Percentiles rank a stretch among this genome's conserved stretches.
Conservation (phyloP, 768 basidiomycete species). For the Russula compacta region DNA sequence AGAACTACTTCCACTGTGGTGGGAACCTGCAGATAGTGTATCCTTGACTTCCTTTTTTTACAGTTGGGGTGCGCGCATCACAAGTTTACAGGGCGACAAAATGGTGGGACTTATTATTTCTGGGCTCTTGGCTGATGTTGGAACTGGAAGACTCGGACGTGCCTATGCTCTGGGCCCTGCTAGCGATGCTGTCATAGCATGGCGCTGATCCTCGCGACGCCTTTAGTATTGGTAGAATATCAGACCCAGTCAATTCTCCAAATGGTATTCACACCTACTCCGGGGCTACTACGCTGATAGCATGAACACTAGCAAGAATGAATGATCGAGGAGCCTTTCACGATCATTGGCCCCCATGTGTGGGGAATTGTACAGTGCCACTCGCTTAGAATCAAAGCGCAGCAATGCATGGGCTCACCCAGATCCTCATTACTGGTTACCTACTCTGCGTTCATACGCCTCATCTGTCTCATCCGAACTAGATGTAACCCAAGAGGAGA, state of each 20-base stretch:
- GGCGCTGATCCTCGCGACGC: not conserved
- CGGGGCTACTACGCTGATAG: no score
- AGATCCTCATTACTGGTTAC: not conserved
- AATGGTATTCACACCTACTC: not conserved
- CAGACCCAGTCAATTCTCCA: not conserved
- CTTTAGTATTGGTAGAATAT: not conserved
- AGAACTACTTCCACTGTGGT: not conserved
- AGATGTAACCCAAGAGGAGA: not conserved
- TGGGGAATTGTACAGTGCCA: not conserved
- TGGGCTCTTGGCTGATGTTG: not conserved
- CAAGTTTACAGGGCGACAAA: not conserved
- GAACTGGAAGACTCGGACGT: not conserved
- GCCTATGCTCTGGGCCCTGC: no score
- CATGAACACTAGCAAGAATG: not conserved
- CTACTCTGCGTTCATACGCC: not conserved
- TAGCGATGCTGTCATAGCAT: not conserved
- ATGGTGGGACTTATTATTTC: not conserved
- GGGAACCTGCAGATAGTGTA: not conserved
- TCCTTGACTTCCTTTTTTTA: not conserved
- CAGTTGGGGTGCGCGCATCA: not conserved
- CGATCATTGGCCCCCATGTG: not conserved
- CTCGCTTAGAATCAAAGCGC: not conserved
- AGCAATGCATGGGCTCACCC: not conserved
- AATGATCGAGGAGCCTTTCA: not conserved
- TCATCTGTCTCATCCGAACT: not conserved